Evolutionary conservation across 1,139 yeast species (phyloP).

Genomic region (Blastobotrys indianensis): DNA sequence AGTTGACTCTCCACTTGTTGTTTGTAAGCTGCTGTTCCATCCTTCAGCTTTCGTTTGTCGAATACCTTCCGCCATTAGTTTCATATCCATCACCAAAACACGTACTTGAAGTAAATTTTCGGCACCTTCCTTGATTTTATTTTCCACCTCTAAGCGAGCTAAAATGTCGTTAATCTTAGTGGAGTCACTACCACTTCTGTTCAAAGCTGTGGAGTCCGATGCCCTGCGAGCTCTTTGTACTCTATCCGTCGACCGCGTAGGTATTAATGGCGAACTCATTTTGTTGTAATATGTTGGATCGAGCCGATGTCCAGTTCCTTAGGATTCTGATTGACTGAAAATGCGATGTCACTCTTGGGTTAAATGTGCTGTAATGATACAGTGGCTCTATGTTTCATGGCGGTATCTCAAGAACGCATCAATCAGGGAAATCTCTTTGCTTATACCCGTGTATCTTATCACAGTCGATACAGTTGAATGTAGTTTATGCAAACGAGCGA

Average conservation of each 20-base stretch:
- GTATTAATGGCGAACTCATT: not conserved
- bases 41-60: slow-evolving; percentile 25
- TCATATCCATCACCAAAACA: too few species aligned
- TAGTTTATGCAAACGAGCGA: too few species aligned
- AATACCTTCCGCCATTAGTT: slow-evolving; percentile 16
- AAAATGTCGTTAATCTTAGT: slow-evolving; percentile 29
- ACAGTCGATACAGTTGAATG: too few species aligned
- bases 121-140: slow-evolving; percentile 38
- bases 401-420: too few species aligned
- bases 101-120: slow-evolving; percentile 36
- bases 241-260: not conserved
- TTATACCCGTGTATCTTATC: too few species aligned
- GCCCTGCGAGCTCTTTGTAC: slow-evolving; percentile 1
- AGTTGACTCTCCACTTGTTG: slow-evolving; percentile 35
- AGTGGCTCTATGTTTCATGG: too few species aligned
- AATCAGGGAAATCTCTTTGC: too few species aligned
- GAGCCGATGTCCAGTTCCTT: not conserved
- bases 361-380: too few species aligned
- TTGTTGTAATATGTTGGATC: not conserved
- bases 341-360: not conserved
- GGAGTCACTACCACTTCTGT: slow-evolving; percentile 4
- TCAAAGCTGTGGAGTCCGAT: slow-evolving; percentile 6
- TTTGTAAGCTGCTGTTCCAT: slow-evolving; percentile 26
- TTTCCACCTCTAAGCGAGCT: slow-evolving; percentile 36
- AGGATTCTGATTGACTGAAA: not conserved